Base-by-base conservation (phyloP, 2,329 filamentous ascomycete genomes). In the Lecanicillium sp. region DNA sequence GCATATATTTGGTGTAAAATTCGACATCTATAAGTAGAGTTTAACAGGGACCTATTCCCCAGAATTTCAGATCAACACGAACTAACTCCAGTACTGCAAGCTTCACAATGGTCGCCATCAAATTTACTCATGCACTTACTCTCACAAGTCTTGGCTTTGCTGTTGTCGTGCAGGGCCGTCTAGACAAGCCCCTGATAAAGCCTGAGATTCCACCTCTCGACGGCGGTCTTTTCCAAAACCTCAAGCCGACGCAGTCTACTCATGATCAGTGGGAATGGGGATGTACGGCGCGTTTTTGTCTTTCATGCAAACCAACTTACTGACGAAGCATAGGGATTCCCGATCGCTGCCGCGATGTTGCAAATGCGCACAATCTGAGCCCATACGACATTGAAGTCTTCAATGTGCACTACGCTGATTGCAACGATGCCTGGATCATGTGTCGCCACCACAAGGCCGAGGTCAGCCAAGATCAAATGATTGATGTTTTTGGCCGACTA, bases 121-220 rank as follows among this genome's bases (percentile, higher is more conserved):
- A 33, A 12, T 23, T 14, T 15, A 14, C 12, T 4, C 27, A 42
- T 12, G 7, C 27, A 15, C 9, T 32, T 24, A 29, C 17, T 19
- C 15, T 32, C 15, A 19, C 40, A 12, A 26, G 9, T 12, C 12
- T 43, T 6, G 20, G 12, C 20, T 24, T 32, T 8, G 19, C 29
- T 15, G 19, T 26, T 9, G 23, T 32, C 19, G 26, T 26, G 11
- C 40, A 43, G 5, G 40, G 27, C 11, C 27, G 27, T 4, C 40
- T 43, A 23, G 40, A 43, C 27, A 43, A 43, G 17, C 19, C 72
- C 70, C 10, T 66, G n/a, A 75, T 79, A 59, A 68, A 65, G 52
- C 60, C 74, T 8, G 69, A 59, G 49, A 2, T 67, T 36, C 59
- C 64, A 4, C 26, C 35, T 2, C 51, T 68, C 30, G 48, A 38